Percentiles rank a stretch among this genome's conserved stretches.
phyloP scores from a whole-genome alignment of 495 filamentous ascomycete species.

The Staphylotrichum tortipilum region DNA sequence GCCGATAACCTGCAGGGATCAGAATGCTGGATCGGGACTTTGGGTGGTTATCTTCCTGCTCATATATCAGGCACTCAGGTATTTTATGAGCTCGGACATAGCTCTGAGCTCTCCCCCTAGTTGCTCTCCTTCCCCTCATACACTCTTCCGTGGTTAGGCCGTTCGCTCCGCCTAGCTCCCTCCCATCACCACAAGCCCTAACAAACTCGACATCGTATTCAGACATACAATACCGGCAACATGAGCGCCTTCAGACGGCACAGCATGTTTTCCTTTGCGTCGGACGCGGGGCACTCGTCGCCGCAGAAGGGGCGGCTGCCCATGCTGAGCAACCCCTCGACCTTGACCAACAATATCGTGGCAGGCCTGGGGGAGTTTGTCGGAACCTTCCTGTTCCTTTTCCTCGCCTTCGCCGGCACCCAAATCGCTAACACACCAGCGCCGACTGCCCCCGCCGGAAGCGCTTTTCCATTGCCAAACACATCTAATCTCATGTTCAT shows the following conservation, averaged over 20 bases:
- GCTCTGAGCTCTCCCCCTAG: too few relatives aligned
- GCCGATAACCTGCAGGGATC: too few relatives aligned
- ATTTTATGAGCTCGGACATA: too few relatives aligned
- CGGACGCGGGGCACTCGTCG: not conserved
- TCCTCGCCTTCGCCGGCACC: conserved; percentile 72
- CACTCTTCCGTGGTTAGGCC: too few relatives aligned
- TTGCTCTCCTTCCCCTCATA: too few relatives aligned
- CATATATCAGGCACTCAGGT: too few relatives aligned
- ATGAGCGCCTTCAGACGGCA: not conserved
- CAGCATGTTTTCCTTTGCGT: not conserved
- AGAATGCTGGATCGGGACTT: too few relatives aligned
- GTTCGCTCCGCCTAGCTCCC: too few relatives aligned
- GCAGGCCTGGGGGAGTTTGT: conserved; percentile 62
- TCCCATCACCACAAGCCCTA: too few relatives aligned
- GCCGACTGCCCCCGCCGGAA: conserved; percentile 18
- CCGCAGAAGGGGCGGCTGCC: conserved; percentile 8
- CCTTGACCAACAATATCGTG: conserved; percentile 42
- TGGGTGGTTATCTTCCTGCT: too few relatives aligned
- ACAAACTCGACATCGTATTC: too few relatives aligned
- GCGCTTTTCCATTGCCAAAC: conserved; percentile 22
- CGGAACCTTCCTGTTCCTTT: conserved; percentile 76
- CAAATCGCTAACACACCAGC: conserved; percentile 55
- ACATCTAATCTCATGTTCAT: conserved; percentile 56
- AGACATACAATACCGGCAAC: not conserved
- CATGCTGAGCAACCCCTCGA: conserved; percentile 15